Conservation (phyloP, 2,329 filamentous ascomycete species). For the Colletotrichum sp. region DNA sequence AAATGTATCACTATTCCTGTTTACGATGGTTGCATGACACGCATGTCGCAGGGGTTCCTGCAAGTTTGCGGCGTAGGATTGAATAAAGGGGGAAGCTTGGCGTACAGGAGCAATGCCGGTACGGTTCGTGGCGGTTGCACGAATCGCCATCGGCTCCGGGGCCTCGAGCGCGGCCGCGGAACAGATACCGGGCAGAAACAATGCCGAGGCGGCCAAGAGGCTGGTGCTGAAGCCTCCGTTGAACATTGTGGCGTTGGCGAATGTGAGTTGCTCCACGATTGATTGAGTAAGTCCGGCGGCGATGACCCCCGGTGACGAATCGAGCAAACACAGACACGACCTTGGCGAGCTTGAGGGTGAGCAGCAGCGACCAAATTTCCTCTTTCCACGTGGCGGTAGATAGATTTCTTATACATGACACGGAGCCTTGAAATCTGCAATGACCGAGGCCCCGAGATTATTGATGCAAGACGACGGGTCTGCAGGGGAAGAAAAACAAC, state of each 20-base stretch:
- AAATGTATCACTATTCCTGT: not conserved
- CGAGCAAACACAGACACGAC: not conserved
- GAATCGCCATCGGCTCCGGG: not conserved
- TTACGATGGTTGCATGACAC: not conserved
- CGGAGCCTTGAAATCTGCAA: not conserved
- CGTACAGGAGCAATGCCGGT: not conserved
- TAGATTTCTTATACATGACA: not conserved
- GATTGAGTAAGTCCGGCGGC: not conserved
- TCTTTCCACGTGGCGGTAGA: not conserved
- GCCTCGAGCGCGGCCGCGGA: not conserved
- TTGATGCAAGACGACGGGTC: not conserved
- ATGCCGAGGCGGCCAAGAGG: not conserved
- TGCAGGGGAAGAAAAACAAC: not conserved
- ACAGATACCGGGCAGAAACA: not conserved
- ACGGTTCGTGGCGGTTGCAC: not conserved
- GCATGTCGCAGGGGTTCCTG: not conserved
- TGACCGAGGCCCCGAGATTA: not conserved
- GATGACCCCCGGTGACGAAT: not conserved
- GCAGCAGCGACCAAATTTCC: not conserved
- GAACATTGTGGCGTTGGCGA: not conserved
- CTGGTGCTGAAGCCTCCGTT: not conserved
- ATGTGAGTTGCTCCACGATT: not conserved
- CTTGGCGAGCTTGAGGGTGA: not conserved
- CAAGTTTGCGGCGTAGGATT: not conserved
- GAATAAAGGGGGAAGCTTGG: not conserved